Evolutionary conservation across 2,329 filamentous ascomycete species (phyloP).

Genomic region (Sporothrix mexicana): DNA sequence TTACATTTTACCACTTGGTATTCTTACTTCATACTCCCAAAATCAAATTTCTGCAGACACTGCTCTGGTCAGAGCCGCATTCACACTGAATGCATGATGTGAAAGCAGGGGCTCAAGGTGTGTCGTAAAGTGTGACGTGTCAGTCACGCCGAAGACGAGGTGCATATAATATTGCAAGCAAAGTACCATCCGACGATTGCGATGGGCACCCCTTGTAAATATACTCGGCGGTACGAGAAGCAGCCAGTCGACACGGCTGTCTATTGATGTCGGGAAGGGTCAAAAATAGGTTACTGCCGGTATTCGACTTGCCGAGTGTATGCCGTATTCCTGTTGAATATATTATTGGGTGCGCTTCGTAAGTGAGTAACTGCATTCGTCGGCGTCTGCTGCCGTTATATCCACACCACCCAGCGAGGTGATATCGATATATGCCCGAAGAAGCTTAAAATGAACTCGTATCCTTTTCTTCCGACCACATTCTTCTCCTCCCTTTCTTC

Average conservation of each 20-base stretch:
- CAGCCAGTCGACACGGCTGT: too few relatives aligned
- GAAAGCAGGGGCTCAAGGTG: too few relatives aligned
- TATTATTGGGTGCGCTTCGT: too few relatives aligned
- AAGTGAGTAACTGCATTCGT: background rate
- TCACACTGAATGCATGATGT: background rate
- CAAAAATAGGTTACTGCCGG: background rate
- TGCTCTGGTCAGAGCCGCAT: background rate
- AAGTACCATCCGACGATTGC: too few relatives aligned
- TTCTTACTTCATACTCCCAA: background rate
- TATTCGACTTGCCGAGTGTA: slow-evolving; percentile 1
- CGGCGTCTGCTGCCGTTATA: background rate
- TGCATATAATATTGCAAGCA: too few relatives aligned
- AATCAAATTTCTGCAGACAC: background rate
- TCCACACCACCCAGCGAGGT: background rate
- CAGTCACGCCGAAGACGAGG: background rate
- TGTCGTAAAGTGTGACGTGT: background rate
- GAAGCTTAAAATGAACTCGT: background rate
- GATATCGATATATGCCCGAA: too few relatives aligned
- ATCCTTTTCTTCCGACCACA: background rate
- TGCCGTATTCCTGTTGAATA: too few relatives aligned
- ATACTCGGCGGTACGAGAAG: background rate
- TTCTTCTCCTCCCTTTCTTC: background rate
- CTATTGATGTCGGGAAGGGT: too few relatives aligned
- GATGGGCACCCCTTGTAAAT: background rate
- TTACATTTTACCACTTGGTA: background rate